phyloP scores from a whole-genome alignment of 2,329 filamentous ascomycete species.

The Neurospora sp. region DNA sequence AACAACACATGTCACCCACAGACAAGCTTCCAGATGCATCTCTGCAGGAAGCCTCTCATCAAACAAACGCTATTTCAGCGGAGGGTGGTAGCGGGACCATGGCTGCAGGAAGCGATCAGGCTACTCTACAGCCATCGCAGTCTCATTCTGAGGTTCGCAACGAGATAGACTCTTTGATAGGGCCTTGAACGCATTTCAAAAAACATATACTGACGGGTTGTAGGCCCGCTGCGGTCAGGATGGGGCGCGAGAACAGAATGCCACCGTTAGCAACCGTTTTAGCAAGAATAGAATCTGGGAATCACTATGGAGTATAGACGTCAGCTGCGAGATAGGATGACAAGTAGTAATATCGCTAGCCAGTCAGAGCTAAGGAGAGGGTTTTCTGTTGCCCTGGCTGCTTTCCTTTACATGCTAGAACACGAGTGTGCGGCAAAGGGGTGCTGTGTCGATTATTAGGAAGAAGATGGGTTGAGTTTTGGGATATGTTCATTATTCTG shows the following conservation, averaged over 20 bases:
- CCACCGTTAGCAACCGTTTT: constrained; percentile 28
- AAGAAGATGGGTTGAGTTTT: background rate
- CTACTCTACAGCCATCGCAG: constrained; percentile 9
- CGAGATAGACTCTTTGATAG: constrained; percentile 39
- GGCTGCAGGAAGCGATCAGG: background rate
- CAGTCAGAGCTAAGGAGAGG: background rate
- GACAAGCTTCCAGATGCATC: constrained; percentile 10
- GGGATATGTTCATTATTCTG: background rate
- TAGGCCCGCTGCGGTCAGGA: constrained; percentile 9
- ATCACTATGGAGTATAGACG: constrained; percentile 50
- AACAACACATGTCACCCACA: constrained; percentile 19
- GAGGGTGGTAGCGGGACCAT: constrained; percentile 10
- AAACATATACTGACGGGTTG: constrained; percentile 13
- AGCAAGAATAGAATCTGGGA: constrained; percentile 52
- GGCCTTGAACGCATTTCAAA: constrained; percentile 28
- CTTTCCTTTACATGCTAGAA: background rate
- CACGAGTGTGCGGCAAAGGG: background rate
- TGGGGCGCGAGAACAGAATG: constrained; percentile 31
- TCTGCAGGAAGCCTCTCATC: background rate
- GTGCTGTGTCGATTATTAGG: background rate
- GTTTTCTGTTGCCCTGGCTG: background rate
- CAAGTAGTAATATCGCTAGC: constrained; percentile 1
- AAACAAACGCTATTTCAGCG: background rate
- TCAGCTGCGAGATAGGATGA: constrained; percentile 40
- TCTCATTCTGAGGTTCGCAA: constrained; percentile 42